These are phyloP conservation scores for Perilla frutescens DNA, from an alignment of 257 asterid species.

Conservation along the genomic window DNA sequence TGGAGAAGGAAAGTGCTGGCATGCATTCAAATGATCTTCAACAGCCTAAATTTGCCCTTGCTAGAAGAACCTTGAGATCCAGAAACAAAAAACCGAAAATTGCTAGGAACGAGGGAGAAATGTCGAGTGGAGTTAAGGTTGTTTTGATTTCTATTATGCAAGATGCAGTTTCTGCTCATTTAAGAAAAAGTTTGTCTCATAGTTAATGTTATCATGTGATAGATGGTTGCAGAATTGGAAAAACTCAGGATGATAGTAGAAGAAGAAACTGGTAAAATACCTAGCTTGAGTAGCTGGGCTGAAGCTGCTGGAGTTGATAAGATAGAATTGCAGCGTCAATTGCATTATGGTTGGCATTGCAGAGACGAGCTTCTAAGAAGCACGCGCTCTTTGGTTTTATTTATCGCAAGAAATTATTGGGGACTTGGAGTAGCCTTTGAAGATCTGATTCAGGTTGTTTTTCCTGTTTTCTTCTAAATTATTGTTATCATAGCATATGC, in stretches of 20 bases:
- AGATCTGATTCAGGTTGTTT: conserved; percentile 79
- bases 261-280: conserved; percentile 61
- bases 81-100: conserved; percentile 56
- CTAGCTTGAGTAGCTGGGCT: conserved; percentile 74
- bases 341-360: conserved; percentile 81
- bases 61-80: conserved; percentile 38
- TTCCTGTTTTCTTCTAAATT: background rate
- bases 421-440: conserved; percentile 86
- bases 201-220: conserved; percentile 41
- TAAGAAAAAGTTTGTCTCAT: conserved; percentile 26
- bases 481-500: background rate
- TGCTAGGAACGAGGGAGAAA: conserved; percentile 72
- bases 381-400: conserved; percentile 69
- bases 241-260: conserved; percentile 58
- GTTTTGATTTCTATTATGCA: conserved; percentile 36
- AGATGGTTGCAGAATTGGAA: conserved; percentile 78
- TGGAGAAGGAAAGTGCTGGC: conserved; percentile 35
- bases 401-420: conserved; percentile 73
- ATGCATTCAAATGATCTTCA: conserved; percentile 31
- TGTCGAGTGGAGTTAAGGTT: conserved; percentile 89
- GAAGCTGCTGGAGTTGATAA: conserved; percentile 71
- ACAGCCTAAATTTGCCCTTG: conserved; percentile 33
- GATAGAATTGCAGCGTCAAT: conserved; percentile 59
- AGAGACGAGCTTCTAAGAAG: conserved; percentile 84
- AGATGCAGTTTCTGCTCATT: conserved; percentile 30